Evolutionary conservation across 139 green algal genomes (phyloP).

Genomic region (Edaphochlamys debaryana): DNA sequence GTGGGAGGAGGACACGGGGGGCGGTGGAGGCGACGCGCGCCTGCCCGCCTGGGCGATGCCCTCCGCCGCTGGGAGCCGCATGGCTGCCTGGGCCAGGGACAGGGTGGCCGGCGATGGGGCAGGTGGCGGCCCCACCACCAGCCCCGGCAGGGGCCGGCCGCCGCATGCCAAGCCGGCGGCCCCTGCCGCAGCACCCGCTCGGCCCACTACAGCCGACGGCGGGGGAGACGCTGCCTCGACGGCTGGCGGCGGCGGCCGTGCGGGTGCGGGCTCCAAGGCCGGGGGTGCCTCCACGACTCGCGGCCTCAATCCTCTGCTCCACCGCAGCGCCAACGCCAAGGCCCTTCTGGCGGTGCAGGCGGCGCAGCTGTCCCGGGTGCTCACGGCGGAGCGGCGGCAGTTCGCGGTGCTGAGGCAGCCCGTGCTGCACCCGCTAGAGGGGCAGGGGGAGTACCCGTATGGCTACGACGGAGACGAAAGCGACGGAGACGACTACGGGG

Average conservation of each 20-base stretch:
- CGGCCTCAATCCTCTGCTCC: background rate
- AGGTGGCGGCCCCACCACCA: too few relatives aligned
- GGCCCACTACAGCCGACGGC: too few relatives aligned
- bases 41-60: background rate
- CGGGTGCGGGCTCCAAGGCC: background rate
- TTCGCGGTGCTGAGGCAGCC: background rate
- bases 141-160: too few relatives aligned
- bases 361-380: slow-evolving; percentile 4
- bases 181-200: too few relatives aligned
- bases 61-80: background rate
- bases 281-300: too few relatives aligned
- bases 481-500: background rate
- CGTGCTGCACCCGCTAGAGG: background rate
- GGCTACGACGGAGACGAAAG: background rate
- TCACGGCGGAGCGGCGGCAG: slow-evolving; percentile 5
- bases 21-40: background rate
- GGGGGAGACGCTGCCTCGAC: background rate
- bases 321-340: slow-evolving; percentile 16
- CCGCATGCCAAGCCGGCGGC: too few relatives aligned
- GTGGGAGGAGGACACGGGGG: background rate
- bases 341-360: slow-evolving; percentile 28
- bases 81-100: background rate
- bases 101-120: background rate
- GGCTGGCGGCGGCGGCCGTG: background rate
- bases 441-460: background rate